phyloP scores from a whole-genome alignment of 306 rosid species.

The Trifolium subterraneum region DNA sequence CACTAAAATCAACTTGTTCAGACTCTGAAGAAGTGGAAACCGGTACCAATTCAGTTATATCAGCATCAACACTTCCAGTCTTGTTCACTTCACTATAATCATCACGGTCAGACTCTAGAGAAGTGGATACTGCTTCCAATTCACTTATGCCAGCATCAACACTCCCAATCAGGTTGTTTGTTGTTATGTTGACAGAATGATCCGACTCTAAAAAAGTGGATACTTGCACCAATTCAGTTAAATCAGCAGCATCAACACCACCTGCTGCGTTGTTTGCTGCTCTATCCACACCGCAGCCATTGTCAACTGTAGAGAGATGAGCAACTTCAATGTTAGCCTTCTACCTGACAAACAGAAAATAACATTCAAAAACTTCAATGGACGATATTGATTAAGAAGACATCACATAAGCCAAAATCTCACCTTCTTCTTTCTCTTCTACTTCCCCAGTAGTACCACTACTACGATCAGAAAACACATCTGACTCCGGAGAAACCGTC shows the following conservation, averaged over 20 bases:
- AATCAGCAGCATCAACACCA: slow-evolving; percentile 11
- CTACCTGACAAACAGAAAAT: slow-evolving; percentile 52
- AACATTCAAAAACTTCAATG: slow-evolving; percentile 47
- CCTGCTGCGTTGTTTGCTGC: slow-evolving; percentile 3
- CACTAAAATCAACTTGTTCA: slow-evolving; percentile 5
- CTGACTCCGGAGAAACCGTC: slow-evolving; percentile 19
- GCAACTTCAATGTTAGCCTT: slow-evolving; percentile 62
- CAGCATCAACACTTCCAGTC: neutral
- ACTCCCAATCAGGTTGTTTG: slow-evolving; percentile 25
- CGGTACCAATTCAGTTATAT: slow-evolving; percentile 10
- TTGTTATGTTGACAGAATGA: neutral
- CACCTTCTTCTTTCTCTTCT: slow-evolving; percentile 52
- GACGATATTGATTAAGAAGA: slow-evolving; percentile 37
- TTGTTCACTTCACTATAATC: slow-evolving; percentile 3
- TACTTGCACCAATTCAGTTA: slow-evolving; percentile 25
- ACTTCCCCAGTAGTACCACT: slow-evolving; percentile 34
- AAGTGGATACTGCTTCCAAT: slow-evolving; percentile 9
- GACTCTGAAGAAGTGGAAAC: slow-evolving; percentile 13
- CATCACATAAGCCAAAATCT: slow-evolving; percentile 32
- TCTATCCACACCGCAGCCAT: slow-evolving; percentile 29
- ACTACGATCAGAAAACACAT: slow-evolving; percentile 31
- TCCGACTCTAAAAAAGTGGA: slow-evolving; percentile 32
- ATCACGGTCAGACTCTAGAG: slow-evolving; percentile 32
- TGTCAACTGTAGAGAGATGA: slow-evolving; percentile 56
- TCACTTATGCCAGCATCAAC: slow-evolving; percentile 18